A percentile compares a stretch with the other conserved stretches of the same genome.
These are phyloP conservation scores for Brettanomyces bruxellensis DNA, from an alignment of 805 yeast species.

Conservation along the genomic window DNA sequence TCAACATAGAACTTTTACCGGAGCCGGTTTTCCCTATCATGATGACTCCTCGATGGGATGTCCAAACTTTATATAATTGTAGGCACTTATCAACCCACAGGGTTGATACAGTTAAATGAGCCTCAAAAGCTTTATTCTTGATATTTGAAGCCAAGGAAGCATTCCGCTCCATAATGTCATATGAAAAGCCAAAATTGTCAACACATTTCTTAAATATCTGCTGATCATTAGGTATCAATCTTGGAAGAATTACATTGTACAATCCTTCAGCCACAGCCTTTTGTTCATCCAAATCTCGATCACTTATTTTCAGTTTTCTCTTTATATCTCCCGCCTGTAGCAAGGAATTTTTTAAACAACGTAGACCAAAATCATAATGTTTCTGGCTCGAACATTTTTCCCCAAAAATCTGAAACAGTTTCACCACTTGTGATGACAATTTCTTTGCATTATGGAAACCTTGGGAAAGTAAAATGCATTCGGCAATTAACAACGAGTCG, in stretches of 20 bases:
- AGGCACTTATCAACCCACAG: slow-evolving; percentile 44
- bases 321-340: slow-evolving; percentile 18
- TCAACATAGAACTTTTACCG: slow-evolving; percentile 60
- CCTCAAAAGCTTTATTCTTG: not conserved
- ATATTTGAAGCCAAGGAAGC: not conserved
- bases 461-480: slow-evolving; percentile 62
- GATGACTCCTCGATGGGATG: slow-evolving; percentile 69
- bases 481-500: slow-evolving; percentile 58
- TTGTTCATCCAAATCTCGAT: slow-evolving; percentile 1
- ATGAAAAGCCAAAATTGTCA: slow-evolving; percentile 18
- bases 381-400: slow-evolving; percentile 38
- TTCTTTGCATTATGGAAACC: slow-evolving; percentile 47
- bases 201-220: slow-evolving; percentile 23
- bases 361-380: slow-evolving; percentile 87
- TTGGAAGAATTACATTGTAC: slow-evolving; percentile 58
- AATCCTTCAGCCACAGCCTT: slow-evolving; percentile 42
- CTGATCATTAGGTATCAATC: slow-evolving; percentile 48
- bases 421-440: slow-evolving; percentile 41
- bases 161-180: not conserved
- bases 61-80: slow-evolving; percentile 56
- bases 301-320: not conserved
- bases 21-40: slow-evolving; percentile 67
- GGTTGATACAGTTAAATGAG: not conserved
- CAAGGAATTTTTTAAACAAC: slow-evolving; percentile 67
- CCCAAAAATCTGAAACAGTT: slow-evolving; percentile 41